A percentile compares a stretch with the other conserved stretches of the same genome.
These are phyloP conservation scores for sorghum (Sorghum bicolor) DNA, from an alignment of 176 grass and related monocot genomes.

Conservation along the genomic window DNA sequence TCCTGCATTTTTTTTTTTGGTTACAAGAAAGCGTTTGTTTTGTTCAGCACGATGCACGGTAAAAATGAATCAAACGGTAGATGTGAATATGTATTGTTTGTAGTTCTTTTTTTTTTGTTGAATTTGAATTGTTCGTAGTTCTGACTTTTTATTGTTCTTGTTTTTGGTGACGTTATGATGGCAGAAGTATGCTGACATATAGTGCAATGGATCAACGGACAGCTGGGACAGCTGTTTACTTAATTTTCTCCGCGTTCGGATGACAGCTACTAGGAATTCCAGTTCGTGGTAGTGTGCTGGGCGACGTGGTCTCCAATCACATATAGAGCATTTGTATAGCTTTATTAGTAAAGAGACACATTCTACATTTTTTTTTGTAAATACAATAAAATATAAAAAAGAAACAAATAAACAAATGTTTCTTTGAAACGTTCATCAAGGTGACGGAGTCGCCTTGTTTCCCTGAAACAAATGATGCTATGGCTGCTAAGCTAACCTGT, in stretches of 20 bases:
- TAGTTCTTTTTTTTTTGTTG: neutral
- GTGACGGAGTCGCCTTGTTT: neutral
- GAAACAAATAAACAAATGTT: neutral
- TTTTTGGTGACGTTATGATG: neutral
- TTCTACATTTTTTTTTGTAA: neutral
- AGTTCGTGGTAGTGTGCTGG: too few species aligned
- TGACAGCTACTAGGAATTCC: neutral
- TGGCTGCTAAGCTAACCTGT: constrained; percentile 17
- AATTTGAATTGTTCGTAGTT: neutral
- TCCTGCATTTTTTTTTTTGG: constrained; percentile 15
- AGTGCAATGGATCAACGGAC: neutral
- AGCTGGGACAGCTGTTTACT: neutral
- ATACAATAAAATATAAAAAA: too few species aligned
- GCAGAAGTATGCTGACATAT: too few species aligned
- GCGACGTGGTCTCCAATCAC: neutral
- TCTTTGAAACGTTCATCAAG: too few species aligned
- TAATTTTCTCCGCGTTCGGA: neutral
- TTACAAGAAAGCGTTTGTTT: too few species aligned
- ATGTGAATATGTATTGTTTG: neutral
- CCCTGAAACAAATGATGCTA: neutral
- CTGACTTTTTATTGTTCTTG: neutral
- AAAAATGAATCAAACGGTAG: neutral
- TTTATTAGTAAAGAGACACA: neutral
- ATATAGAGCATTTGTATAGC: neutral
- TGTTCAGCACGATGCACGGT: neutral